A percentile compares a stretch with the other conserved stretches of the same genome.
Conservation (phyloP, 2,329 filamentous ascomycete genomes). For the Fusarium odoratissimum region DNA sequence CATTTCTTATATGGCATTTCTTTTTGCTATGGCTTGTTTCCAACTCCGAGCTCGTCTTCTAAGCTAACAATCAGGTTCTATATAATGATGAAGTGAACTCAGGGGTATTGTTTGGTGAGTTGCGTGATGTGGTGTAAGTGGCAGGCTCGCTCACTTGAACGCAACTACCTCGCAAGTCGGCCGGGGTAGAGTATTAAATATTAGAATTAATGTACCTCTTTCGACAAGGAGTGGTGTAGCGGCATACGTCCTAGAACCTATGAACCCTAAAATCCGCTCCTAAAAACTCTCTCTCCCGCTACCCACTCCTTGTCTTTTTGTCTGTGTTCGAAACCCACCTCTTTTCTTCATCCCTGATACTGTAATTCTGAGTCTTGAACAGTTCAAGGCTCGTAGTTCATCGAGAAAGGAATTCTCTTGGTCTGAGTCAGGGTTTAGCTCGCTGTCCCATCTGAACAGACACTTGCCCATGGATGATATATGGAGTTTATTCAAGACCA, state of each 20-base stretch:
- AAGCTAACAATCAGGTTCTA: neutral
- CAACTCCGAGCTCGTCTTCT: neutral
- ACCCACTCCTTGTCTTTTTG: slow-evolving; percentile 6
- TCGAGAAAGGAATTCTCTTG: neutral
- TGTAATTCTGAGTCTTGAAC: neutral
- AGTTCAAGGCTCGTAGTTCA: neutral
- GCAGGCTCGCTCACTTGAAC: neutral
- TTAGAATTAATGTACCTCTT: neutral
- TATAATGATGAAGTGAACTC: neutral
- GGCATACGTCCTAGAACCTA: slow-evolving; percentile 12
- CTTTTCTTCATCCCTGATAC: neutral
- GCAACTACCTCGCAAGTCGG: neutral
- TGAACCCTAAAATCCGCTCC: slow-evolving; percentile 1
- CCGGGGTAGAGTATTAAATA: neutral
- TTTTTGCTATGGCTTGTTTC: neutral
- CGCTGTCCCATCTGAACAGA: neutral
- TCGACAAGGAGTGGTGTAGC: slow-evolving; percentile 4
- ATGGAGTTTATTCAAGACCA: rapidly evolving
- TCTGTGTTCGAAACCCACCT: neutral
- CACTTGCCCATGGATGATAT: rapidly evolving
- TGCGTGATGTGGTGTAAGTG: neutral
- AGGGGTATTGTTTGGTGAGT: neutral
- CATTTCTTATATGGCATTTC: too few relatives aligned
- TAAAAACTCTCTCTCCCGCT: slow-evolving; percentile 16
- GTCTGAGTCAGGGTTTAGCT: neutral